These are phyloP conservation scores for Epichloe festucae DNA, from an alignment of 2,329 filamentous ascomycete genomes.

Conservation along the genomic window DNA sequence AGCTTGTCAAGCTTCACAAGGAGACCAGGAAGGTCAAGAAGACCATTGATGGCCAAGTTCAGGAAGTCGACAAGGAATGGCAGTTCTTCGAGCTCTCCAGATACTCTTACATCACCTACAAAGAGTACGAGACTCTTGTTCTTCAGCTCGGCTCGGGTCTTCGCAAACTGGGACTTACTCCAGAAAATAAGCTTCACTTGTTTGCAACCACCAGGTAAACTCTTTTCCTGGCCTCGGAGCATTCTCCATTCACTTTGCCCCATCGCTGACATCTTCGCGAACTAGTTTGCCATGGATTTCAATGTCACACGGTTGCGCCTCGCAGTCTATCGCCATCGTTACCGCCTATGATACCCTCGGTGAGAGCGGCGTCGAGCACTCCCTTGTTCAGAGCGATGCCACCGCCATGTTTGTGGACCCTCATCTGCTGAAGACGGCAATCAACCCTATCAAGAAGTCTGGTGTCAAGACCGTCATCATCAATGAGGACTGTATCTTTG, in stretches of 20 bases:
- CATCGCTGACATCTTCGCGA: neutral
- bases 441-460: conserved; percentile 41
- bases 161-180: conserved; percentile 57
- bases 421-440: conserved; percentile 52
- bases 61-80: conserved; percentile 83
- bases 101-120: conserved; percentile 66
- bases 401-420: conserved; percentile 81
- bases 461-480: conserved; percentile 49
- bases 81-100: conserved; percentile 72
- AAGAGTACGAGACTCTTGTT: conserved; percentile 61
- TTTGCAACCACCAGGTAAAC: conserved; percentile 70
- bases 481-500: conserved; percentile 44
- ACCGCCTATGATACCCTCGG: conserved; percentile 93
- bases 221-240: neutral
- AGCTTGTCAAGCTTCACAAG: conserved; percentile 62
- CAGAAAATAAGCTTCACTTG: conserved; percentile 60
- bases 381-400: conserved; percentile 67
- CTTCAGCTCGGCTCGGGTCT: conserved; percentile 60
- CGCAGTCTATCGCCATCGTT: conserved; percentile 82
- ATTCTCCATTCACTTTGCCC: neutral
- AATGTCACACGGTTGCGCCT: conserved; percentile 61
- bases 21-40: conserved; percentile 88
- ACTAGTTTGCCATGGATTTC: conserved; percentile 68
- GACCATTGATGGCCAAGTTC: conserved; percentile 66
- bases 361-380: conserved; percentile 72